A percentile compares a stretch with the other conserved stretches of the same genome.
Evolutionary conservation across 2,329 filamentous ascomycete species (phyloP).

Genomic region (Xylogone sp.): DNA sequence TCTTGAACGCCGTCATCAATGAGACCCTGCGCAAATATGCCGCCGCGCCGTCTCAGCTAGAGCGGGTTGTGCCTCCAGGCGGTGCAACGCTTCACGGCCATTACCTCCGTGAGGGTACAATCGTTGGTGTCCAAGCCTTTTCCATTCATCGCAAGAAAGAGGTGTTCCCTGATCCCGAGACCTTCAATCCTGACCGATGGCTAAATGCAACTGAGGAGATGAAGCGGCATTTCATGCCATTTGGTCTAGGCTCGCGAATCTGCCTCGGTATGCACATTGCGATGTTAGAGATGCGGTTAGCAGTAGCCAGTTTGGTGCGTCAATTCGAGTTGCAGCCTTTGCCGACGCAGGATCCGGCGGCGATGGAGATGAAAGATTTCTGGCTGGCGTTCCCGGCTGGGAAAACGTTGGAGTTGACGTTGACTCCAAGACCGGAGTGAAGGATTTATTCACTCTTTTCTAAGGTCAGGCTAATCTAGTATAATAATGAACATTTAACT

Average conservation of each 20-base stretch:
- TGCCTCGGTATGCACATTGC: conserved; percentile 35
- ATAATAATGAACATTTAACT: no score
- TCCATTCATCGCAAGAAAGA: conserved; percentile 26
- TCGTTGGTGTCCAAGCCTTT: conserved; percentile 34
- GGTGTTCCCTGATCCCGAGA: background rate
- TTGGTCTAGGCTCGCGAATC: conserved; percentile 47
- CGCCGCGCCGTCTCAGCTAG: conserved; percentile 36
- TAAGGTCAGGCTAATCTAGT: no score
- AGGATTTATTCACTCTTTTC: no score
- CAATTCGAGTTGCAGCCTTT: background rate
- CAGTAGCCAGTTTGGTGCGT: background rate
- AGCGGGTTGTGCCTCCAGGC: conserved; percentile 34
- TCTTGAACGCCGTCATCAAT: conserved; percentile 38
- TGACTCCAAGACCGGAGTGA: background rate
- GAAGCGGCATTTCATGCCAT: conserved; percentile 47
- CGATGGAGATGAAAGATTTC: background rate
- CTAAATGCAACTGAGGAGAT: conserved; percentile 30
- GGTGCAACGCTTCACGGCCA: conserved; percentile 19
- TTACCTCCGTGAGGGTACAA: conserved; percentile 24
- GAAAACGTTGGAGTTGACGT: background rate
- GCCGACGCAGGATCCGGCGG: background rate
- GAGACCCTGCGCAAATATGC: conserved; percentile 44
- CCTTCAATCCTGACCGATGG: conserved; percentile 39
- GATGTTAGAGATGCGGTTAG: background rate
- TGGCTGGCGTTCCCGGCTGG: background rate